Evolutionary conservation across 768 basidiomycete species (phyloP), one percentile per base, ranked within the genome.

Genomic region (Scleroderma citrinum): DNA sequence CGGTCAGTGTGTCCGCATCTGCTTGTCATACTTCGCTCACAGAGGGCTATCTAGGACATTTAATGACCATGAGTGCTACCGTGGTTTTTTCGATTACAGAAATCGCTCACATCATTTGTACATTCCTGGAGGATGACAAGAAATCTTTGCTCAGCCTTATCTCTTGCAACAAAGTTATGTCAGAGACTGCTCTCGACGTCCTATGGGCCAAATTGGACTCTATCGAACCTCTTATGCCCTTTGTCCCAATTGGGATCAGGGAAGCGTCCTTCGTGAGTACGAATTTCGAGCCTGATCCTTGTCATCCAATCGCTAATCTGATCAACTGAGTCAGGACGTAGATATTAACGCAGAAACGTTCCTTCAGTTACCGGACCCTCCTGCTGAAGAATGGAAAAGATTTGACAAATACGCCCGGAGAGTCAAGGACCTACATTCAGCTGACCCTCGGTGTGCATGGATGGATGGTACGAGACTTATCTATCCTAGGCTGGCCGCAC

Each of bases 401-500:
- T 42, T 51, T n/a, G 46, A 48, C 31, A 47, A 30, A 38, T 50
- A 50, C 26, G 49, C 46, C 14, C 17, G 32, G 19, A 39, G 50
- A 19, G 50, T 51, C 40, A 35, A 24, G 31, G 36, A 34, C 11
- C 36, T 51, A 14, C 17, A 13, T 41, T 42, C 41, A 11, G 30
- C 23, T 43, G 50, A 51, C 16, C 19, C 39, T 8, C 1, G 30
- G n/a, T 16, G 17, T n/a, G 12, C 35, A 13, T 24, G 29, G 40
- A 20, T 30, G 29, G 21, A 43, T 20, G 20, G 46, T 24, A 43
- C 23, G 16, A 44, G 32, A 21, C 19, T 42, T 26, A 26, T 41
- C 24, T 48, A 51, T 20, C 34, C 24, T 16, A 26, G 30, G 29
- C 30, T 50, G 21, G 46, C 49, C n/a, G 37, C 39, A 20, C 21